Base-by-base conservation (phyloP, 2,329 filamentous ascomycete genomes). In the Sarocladium oryzae region DNA sequence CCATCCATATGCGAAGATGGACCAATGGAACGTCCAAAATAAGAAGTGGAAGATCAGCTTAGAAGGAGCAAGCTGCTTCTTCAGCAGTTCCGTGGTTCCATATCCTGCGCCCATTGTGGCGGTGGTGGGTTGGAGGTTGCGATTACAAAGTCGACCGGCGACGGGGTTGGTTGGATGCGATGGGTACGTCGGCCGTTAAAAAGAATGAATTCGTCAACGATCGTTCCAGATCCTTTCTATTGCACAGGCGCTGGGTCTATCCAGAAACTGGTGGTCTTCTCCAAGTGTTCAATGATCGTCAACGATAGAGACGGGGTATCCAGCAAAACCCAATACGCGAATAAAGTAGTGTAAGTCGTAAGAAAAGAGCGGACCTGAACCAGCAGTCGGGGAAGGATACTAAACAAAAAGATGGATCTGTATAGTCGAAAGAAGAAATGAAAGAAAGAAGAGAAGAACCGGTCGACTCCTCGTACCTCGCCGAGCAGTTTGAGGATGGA, bases 1-100 rank as follows among this genome's bases (percentile, higher is more conserved):
- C 90, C 90, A 96, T 78, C 90, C 90, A 61, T 83, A 80, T 37
- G 79, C 85, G 65, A 96, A 96, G n/a, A 95, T 66, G 21, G 76
- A 84, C 67, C 82, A 82, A 63, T 96, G 90, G 37, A 88, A 72
- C 3, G 76, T 78, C 84, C 89, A 92, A 66, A 95, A 96, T 49
- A 93, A 66, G 57, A 88, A 60, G 66, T 95, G 86, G 68, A 95
- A 96, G 45, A 86, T 54, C 52, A 95, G 65, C 68, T 95, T 95
- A 50, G 77, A 74, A 15, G 78, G 69, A 51, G 81, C 82, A 54
- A 91, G 78, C 69, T 90, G 83, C 68, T 82, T 82, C 66, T 73
- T 77, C 56, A 82, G 56, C 56, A 79, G 60, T 58, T 70, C 67
- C 55, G 59, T 41, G 46, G 66, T 68, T 41, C 61, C 71, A 68